Conservation (phyloP, 1,284 basidiomycete genomes). For the Ganoderma meredithae region DNA sequence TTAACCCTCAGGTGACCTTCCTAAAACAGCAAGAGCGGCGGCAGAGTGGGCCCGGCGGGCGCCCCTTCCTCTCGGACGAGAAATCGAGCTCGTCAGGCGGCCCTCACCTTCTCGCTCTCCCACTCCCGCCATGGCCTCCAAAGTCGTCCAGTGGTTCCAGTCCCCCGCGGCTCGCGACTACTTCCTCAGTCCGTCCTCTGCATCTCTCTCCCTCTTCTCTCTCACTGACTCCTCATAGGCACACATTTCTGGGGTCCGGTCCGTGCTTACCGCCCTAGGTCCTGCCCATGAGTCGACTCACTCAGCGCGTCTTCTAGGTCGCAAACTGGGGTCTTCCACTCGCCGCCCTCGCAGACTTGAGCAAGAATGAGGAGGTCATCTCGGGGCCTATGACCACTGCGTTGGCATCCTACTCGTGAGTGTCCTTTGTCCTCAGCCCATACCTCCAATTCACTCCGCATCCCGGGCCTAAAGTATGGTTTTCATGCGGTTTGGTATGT, state of each 20-base stretch:
- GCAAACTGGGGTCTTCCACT: conserved; percentile 98
- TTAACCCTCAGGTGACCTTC: not conserved
- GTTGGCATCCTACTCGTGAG: conserved; percentile 90
- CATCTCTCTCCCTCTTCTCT: conserved; percentile 9
- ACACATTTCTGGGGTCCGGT: conserved; percentile 98
- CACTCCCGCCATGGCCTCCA: conserved; percentile 68
- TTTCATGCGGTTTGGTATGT: conserved; percentile 92
- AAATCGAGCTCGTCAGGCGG: conserved; percentile 27
- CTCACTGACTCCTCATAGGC: conserved; percentile 54
- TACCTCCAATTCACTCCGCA: conserved; percentile 8
- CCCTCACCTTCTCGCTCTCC: conserved; percentile 25
- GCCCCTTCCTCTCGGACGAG: conserved; percentile 14
- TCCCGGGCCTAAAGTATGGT: conserved; percentile 66
- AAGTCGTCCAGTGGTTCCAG: conserved; percentile 85
- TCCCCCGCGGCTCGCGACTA: conserved; percentile 91
- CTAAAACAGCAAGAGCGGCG: not conserved
- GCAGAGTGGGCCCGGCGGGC: not conserved
- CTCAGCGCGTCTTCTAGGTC: conserved; percentile 56
- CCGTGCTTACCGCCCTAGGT: conserved; percentile 40
- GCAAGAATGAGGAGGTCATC: conserved; percentile 94
- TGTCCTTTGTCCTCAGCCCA: conserved; percentile 36
- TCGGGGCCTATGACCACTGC: conserved; percentile 96
- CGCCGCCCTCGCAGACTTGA: conserved; percentile 88
- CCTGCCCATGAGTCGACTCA: conserved; percentile 20
- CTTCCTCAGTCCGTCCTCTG: conserved; percentile 83